Conservation (phyloP, 2,329 filamentous ascomycete genomes). For the Botrytis hyacinthi region DNA sequence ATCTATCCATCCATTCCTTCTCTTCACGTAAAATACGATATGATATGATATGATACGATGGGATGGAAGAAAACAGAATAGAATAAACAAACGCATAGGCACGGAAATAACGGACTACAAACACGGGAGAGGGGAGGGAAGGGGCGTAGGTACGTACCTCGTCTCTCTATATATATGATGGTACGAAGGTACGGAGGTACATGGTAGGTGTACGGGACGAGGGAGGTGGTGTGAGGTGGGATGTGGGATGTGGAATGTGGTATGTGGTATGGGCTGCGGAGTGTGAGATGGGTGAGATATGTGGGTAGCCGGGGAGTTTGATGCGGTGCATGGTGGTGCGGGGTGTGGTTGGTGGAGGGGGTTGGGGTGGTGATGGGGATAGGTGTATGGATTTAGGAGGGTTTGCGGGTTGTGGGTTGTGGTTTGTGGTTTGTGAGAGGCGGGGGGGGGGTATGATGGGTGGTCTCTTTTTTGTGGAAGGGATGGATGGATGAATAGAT, state of each 20-base stretch:
- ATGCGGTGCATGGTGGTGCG: not conserved
- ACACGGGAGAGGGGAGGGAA: not conserved
- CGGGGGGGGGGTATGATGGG: not conserved
- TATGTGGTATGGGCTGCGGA: too few relatives aligned
- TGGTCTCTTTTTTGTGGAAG: not conserved
- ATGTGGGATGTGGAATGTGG: not conserved
- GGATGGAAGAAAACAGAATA: too few relatives aligned
- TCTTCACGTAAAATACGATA: not conserved
- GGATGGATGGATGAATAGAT: too few relatives aligned
- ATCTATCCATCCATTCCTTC: not conserved
- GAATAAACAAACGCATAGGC: too few relatives aligned
- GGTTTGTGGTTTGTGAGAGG: not conserved
- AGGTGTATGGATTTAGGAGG: not conserved
- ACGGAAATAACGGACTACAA: not conserved
- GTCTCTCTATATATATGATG: constrained; percentile 15
- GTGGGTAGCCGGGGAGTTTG: not conserved
- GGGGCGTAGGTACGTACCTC: constrained; percentile 14
- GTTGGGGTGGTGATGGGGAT: not conserved
- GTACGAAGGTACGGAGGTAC: not conserved
- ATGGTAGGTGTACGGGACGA: not conserved
- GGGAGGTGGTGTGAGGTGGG: not conserved
- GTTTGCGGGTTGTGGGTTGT: not conserved
- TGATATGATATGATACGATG: not conserved
- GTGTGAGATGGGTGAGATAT: not conserved
- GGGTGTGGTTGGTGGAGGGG: not conserved